Evolutionary conservation across 768 basidiomycete species (phyloP), one percentile per base, ranked within the genome.

Genomic region (Rhizopogon rudus): DNA sequence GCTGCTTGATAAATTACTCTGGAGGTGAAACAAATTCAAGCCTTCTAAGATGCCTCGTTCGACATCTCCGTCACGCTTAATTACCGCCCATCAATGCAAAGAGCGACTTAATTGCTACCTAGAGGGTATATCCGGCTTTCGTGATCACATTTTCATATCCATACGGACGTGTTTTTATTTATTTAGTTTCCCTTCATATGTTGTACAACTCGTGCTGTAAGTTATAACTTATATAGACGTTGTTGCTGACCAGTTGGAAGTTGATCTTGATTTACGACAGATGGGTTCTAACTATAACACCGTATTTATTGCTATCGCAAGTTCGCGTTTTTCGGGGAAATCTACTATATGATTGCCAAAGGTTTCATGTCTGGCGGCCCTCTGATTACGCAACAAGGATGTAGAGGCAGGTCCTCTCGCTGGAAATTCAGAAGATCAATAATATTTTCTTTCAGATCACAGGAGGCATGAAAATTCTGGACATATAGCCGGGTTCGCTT

Each of bases 221-320:
- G 25, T 2, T 33, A 10, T 45, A 46, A 31, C 31, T 22, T 37
- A 35, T 35, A 17, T 13, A 13, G 20, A 37, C 20, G 13, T 20
- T 14, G 20, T 22, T 20, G 31, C 7, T 2, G 12, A 37, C 10
- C 10, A 37, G 4, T 25, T 25, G 2, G 20, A 20, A 20, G 20
- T 20, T 2, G 2, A 20, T 20, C 20, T 1, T 20, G 20, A 20
- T 20, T 20, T 20, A 20, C 20, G 2, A 20, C 20, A 2, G 20
- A 20, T 2, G 20, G 1, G 20, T 20, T 20, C 20, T 20, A 20
- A 20, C 20, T 20, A 20, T 20, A 20, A 20, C 20, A 20, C 20
- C 14, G 88, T 88, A 87, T 81, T 88, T 67, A 77, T 88, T 60
- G 81, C 84, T 28, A 79, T 89, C 49, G 72, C 86, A 46, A 87